Evolutionary conservation across 164 flowering plant species (phyloP), one percentile per base, ranked within the genome.

Genomic region (Kalanchoe fedtschenkoi): DNA sequence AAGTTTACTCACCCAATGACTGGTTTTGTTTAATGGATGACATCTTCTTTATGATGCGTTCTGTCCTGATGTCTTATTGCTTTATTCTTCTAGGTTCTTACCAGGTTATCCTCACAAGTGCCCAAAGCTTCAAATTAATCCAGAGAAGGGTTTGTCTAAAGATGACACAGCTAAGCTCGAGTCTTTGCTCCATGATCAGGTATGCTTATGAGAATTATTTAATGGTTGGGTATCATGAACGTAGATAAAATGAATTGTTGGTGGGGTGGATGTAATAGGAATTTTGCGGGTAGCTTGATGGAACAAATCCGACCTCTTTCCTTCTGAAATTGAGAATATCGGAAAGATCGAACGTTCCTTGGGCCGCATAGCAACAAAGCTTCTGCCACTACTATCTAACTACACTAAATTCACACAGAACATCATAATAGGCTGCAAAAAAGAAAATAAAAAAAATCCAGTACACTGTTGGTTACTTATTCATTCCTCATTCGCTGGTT

Each of bases 31-130:
- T 28, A 9, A 14, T 42, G 4, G 24, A 54, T 6, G 19, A 60
- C 46, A 7, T 22, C 14, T 55, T 19, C 15, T 11, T 55, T 67
- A 15, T 65, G 4, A 14, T 41, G 58, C 5, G 8, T 54, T 51
- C 33, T 34, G 6, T 34, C 39, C 8, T 62, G 8, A 42, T 56
- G 62, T 14, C 33, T 3, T 33, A 46, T 33, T 41, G 63, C n/a
- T 19, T 15, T 60, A 35, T 59, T 26, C 35, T 7, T 29, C 17
- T 33, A 95, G 99, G 75, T 90, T 79, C 73, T 64, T 87, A 62
- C 93, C 92, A 0, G 99, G 99, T 38, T 95, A 95, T 75, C 99
- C 99, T 60, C 77, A 73, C 80, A 95, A 87, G 81, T 83, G 85
- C 47, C 97, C 99, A 5, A 91, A 81, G 76, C 70, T 95, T 69